Evolutionary conservation across 73 alveolate species (phyloP).

Genomic region (Paramecium pentaurelia): DNA sequence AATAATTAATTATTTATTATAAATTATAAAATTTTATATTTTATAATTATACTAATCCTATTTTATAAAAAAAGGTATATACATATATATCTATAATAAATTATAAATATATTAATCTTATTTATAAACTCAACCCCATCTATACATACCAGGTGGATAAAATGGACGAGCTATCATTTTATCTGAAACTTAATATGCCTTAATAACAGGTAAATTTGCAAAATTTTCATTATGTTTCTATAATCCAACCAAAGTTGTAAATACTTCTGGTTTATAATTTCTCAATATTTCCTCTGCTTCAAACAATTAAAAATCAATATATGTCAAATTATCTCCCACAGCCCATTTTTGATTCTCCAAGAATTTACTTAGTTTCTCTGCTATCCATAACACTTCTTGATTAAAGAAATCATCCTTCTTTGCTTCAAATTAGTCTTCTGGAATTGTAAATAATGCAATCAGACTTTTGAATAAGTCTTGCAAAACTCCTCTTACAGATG

Average conservation of each 20-base stretch:
- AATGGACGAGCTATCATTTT: background rate
- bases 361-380: background rate
- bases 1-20: background rate
- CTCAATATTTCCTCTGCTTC: constrained; percentile 44
- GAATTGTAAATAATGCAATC: background rate
- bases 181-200: background rate
- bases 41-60: no score
- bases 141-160: background rate
- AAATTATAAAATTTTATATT: background rate
- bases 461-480: background rate
- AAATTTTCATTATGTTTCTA: background rate
- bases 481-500: background rate
- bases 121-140: background rate
- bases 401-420: background rate
- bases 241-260: background rate
- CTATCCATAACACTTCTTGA: background rate
- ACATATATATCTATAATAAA: no score
- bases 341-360: constrained; percentile 19
- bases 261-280: background rate
- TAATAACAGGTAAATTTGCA: background rate
- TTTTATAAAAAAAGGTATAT: no score
- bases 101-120: no score
- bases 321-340: constrained; percentile 41
- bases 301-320: constrained; percentile 39
- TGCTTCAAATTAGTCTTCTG: background rate